A percentile compares a stretch with the other conserved stretches of the same genome.
These are phyloP conservation scores for Colletotrichum sp. DNA, from an alignment of 2,329 filamentous ascomycete species.

Conservation along the genomic window DNA sequence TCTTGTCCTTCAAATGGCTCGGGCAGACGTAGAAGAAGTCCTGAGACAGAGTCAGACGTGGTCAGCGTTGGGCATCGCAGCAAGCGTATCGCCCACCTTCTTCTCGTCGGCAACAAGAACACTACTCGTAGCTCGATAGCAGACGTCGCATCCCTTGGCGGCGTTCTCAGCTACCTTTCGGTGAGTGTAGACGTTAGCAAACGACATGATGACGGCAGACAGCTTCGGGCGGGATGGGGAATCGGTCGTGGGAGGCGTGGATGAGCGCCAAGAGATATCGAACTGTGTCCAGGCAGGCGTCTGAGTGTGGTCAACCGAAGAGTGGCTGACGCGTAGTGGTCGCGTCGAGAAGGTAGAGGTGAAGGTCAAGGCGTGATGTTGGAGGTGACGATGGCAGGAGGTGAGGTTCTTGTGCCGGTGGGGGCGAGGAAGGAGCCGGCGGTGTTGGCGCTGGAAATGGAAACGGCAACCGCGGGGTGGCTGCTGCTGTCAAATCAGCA, in stretches of 20 bases:
- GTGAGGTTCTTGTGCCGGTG: background rate
- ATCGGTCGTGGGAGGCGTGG: background rate
- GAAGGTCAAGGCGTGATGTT: background rate
- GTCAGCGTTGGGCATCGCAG: background rate
- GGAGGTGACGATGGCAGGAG: background rate
- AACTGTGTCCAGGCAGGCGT: background rate
- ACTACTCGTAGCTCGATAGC: conserved; percentile 85
- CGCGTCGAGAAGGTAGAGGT: background rate
- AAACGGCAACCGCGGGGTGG: conserved; percentile 4
- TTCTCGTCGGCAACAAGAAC: conserved; percentile 90
- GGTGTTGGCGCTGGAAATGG: background rate
- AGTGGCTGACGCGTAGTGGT: background rate
- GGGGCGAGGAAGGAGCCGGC: background rate
- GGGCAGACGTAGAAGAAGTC: conserved; percentile 94
- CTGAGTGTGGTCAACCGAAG: background rate
- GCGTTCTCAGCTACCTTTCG: conserved; percentile 86
- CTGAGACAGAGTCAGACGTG: conserved; percentile 29
- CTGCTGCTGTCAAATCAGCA: background rate
- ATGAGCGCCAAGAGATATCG: background rate
- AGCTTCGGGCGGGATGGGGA: background rate
- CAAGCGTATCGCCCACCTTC: conserved; percentile 62
- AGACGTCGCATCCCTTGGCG: conserved; percentile 86
- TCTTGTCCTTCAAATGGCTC: conserved; percentile 79
- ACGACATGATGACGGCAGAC: conserved; percentile 45
- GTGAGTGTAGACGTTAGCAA: conserved; percentile 83